Base-by-base conservation (phyloP, 2,329 filamentous ascomycete genomes). In the Furcasterigmium furcatum region DNA sequence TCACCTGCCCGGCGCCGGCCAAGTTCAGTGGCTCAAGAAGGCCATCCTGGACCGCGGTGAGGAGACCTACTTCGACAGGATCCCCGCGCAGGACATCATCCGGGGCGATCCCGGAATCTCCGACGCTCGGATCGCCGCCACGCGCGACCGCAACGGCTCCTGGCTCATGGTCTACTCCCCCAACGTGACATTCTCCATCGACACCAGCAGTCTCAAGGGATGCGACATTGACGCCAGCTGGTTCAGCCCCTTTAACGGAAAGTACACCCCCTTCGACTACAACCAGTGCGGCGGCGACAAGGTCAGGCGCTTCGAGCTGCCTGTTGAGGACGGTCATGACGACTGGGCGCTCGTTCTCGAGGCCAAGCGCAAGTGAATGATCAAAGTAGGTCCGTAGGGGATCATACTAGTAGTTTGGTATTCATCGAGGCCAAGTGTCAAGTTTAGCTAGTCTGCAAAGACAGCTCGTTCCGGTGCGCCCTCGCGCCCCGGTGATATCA, bases 151-250 rank as follows among this genome's bases (percentile, higher is more conserved):
- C 8, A 43, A 45, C 8, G 49, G 51, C n/a, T 38, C 38, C 10
- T 55, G 49, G 47, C 50, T 52, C 40, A 50, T 53, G 51, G 47
- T 53, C 14, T 55, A 52, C 38, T 46, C 49, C 18, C 51, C 51
- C 16, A 52, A 49, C 5, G 52, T 49, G 14, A 34, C 43, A 32
- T 50, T 55, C 42, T 41, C 44, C n/a, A 41, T 55, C 14, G 47
- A 52, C n/a, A 47, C 46, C 9, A 47, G 41, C 9, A 45, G 41
- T 12, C 40, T 55, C 20, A 30, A 16, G 5, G 38, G 42, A 8
- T 51, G 44, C 29, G 43, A 35, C 13, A 39, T 52, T 25, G 22
- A 45, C 7, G 49, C 49, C 8, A 52, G 51, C 44, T 55, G 52
- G 51, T 50, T 42, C 24, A 42, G 53, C 41, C 41, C 45, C 12